phyloP scores from a whole-genome alignment of 2,329 filamentous ascomycete genomes.

The Periglandula ipomoeae region DNA sequence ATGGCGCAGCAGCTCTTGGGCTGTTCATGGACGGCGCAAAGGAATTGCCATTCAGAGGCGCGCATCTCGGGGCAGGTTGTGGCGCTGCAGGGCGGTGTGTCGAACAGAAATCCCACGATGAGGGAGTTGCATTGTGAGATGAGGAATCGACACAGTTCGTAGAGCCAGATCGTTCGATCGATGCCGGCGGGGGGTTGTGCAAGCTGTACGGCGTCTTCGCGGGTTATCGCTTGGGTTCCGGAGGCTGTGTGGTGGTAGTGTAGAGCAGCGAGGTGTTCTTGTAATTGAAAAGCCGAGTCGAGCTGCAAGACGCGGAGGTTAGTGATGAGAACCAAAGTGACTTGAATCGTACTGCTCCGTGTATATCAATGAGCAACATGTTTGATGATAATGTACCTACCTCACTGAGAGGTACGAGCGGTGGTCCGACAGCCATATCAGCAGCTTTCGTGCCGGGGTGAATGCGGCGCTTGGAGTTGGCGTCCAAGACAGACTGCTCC shows the following conservation, averaged over 20 bases:
- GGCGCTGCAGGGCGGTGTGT: slow-evolving; percentile 79
- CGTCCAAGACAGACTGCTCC: slow-evolving; percentile 56
- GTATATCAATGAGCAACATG: too few relatives aligned
- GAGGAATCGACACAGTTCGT: slow-evolving; percentile 93
- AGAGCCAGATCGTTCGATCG: slow-evolving; percentile 87
- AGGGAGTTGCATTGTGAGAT: slow-evolving; percentile 90
- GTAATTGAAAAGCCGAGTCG: slow-evolving; percentile 92
- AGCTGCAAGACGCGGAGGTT: slow-evolving; percentile 46
- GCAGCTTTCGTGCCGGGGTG: slow-evolving; percentile 84
- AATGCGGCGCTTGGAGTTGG: slow-evolving; percentile 73
- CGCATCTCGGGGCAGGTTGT: slow-evolving; percentile 96
- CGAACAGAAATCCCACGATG: slow-evolving; percentile 86
- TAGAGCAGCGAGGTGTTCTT: slow-evolving; percentile 90
- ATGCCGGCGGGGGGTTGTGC: slow-evolving; percentile 72
- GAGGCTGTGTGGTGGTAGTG: slow-evolving; percentile 70
- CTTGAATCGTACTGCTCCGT: too few relatives aligned
- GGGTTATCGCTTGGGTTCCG: slow-evolving; percentile 62
- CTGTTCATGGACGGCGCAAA: slow-evolving; percentile 93
- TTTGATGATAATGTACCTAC: too few relatives aligned
- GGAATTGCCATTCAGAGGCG: slow-evolving; percentile 96
- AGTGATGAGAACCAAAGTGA: too few relatives aligned
- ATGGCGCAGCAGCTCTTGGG: slow-evolving; percentile 97
- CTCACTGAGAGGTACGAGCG: slow-evolving; percentile 75
- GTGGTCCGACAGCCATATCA: slow-evolving; percentile 88
- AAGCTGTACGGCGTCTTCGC: slow-evolving; percentile 64